Base-by-base conservation (phyloP, 2,329 filamentous ascomycete genomes). In the Alternaria panax region DNA sequence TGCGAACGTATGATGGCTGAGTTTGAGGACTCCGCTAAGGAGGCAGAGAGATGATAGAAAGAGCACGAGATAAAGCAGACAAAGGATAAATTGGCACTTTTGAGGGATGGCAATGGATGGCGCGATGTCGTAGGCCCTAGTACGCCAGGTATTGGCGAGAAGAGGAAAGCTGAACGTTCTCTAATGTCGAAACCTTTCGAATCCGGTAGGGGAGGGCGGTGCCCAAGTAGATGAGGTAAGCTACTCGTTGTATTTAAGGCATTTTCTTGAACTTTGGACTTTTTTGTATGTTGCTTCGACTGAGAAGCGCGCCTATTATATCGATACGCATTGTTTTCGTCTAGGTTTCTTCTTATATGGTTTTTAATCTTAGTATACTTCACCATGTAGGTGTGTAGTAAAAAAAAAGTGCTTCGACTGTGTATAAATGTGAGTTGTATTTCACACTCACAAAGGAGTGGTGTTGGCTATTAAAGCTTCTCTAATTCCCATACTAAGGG, bases 141-240 rank as follows among this genome's bases (percentile, higher is more conserved):
- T 16, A 25, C 25, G 16, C 12, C 22, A 27, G 8, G 20, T 45
- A 34, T n/a, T 22, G 24, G 48, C 18, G 46, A 22, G 2, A 57
- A 51, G 28, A 36, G 32, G 8, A 52, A 22, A 16, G 9, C 30
- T 18, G 46, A 45, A 25, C 42, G 18, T 18, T 40, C 30, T n/a
- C 42, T 41, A 20, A 58, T 47, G 14, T 27, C 56, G 55, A 53
- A 5, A 48, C 59, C 25, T 47, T 51, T 30, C 43, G 54, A 54
- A 18, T 32, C 9, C 22, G 47, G 30, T 18, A 51, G 47, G 11
- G 47, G 47, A 51, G n/a, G 14, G 24, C 32, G 32, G 22, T 20
- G 22, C 6, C 16, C 32, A 51, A 51, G 47, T 22, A 51, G 47
- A 16, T 51, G 47, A 38, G 24, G 30, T 30, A 36, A 50, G 25